Percentiles rank a stretch among this genome's conserved stretches.
These are phyloP conservation scores for Claviceps spartinae DNA, from an alignment of 2,329 filamentous ascomycete species.

Conservation along the genomic window DNA sequence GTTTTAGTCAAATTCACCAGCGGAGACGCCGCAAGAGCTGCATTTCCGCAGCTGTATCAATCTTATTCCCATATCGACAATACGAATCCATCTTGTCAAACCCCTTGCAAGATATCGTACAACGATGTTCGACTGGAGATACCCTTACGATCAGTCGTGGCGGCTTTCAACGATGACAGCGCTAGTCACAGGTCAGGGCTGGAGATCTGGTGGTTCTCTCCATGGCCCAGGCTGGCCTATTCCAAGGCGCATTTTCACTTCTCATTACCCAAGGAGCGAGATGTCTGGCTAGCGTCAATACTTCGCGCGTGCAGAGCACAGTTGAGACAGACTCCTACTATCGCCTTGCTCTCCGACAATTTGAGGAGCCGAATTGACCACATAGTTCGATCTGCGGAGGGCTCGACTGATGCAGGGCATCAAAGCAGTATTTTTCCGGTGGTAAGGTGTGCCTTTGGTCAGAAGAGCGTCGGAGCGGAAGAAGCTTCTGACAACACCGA, in stretches of 20 bases:
- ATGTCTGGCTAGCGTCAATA: slow-evolving; percentile 35
- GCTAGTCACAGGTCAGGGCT: slow-evolving; percentile 35
- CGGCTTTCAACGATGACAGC: slow-evolving; percentile 38
- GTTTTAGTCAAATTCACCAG: slow-evolving; percentile 37
- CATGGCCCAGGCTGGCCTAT: slow-evolving; percentile 30
- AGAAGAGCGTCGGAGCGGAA: slow-evolving; percentile 27
- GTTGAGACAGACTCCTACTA: slow-evolving; percentile 20
- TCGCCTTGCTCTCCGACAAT: slow-evolving; percentile 30
- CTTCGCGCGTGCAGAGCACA: slow-evolving; percentile 27
- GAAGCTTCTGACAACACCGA: slow-evolving; percentile 34
- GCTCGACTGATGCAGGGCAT: slow-evolving; percentile 12
- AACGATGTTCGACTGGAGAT: slow-evolving; percentile 30
- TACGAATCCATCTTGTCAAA: slow-evolving; percentile 12
- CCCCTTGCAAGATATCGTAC: slow-evolving; percentile 17
- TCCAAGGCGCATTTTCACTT: slow-evolving; percentile 37
- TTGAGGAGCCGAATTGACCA: slow-evolving; percentile 32
- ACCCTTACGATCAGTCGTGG: slow-evolving; percentile 36
- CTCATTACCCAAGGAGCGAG: slow-evolving; percentile 31
- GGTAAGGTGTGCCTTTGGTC: slow-evolving; percentile 30
- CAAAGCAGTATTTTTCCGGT: slow-evolving; percentile 36
- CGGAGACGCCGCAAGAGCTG: slow-evolving; percentile 30
- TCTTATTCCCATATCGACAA: slow-evolving; percentile 10
- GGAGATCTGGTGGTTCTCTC: slow-evolving; percentile 43
- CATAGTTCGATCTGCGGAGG: slow-evolving; percentile 32
- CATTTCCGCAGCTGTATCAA: slow-evolving; percentile 32